Conservation (phyloP, 805 yeast species). For the Metschnikowia kofuensis region DNA sequence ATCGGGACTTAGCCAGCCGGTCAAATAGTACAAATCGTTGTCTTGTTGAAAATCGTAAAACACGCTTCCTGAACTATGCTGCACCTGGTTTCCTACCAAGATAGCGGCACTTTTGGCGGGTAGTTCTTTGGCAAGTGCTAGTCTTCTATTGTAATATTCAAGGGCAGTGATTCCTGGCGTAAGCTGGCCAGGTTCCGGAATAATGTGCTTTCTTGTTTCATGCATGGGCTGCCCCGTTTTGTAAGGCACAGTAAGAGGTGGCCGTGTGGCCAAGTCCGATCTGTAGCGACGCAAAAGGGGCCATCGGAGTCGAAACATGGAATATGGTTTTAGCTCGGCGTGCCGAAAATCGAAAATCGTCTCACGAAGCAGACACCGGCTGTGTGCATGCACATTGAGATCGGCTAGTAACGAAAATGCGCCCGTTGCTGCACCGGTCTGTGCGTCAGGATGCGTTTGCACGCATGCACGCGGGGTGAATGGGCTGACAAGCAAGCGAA, state of each 20-base stretch:
- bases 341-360: background rate
- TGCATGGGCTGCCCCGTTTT: slow-evolving; percentile 81
- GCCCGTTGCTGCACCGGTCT: slow-evolving; percentile 4
- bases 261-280: slow-evolving; percentile 22
- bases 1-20: slow-evolving; percentile 93
- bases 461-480: background rate
- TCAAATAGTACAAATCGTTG: slow-evolving; percentile 78
- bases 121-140: slow-evolving; percentile 52
- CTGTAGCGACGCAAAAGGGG: slow-evolving; percentile 6
- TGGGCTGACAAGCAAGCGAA: background rate
- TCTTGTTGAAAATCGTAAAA: slow-evolving; percentile 92
- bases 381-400: slow-evolving; percentile 4
- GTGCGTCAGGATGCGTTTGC: slow-evolving; percentile 7
- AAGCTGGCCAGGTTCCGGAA: slow-evolving; percentile 70
- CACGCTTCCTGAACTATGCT: slow-evolving; percentile 86
- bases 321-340: background rate
- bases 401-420: background rate
- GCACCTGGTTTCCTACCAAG: slow-evolving; percentile 66
- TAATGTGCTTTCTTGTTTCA: slow-evolving; percentile 76
- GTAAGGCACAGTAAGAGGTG: slow-evolving; percentile 25
- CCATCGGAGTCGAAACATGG: slow-evolving; percentile 1
- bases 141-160: slow-evolving; percentile 77
- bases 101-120: slow-evolving; percentile 69
- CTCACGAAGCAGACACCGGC: background rate
- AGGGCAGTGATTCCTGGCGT: slow-evolving; percentile 85